Base-by-base conservation (phyloP, 495 filamentous ascomycete genomes). In the Penicillium odoratum region DNA sequence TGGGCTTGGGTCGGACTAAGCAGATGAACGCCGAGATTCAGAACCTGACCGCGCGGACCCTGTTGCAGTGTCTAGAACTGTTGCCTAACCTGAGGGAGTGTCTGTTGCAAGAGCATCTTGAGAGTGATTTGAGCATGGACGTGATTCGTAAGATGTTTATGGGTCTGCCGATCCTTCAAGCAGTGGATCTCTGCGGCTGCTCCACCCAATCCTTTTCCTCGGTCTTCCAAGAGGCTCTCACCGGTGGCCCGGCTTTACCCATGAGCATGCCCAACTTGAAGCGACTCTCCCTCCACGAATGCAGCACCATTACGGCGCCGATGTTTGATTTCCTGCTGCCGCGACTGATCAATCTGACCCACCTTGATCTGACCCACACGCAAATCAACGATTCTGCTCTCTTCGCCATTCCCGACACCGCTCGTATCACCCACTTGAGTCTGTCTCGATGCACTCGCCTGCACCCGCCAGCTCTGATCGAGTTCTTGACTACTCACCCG, bases 291-390 rank as follows among this genome's bases (percentile, higher is more conserved):
- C 69, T 96, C 10, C 91, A 96, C 69, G 91, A 91, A 73, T 94
- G 91, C 73, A 85, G 86, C 53, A 88, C 86, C 34, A 78, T 96
- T 10, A 81, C 85, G 4, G 69, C 87, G n/a, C 67, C 81, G 1
- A 79, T 88, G 36, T 91, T 90, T 62, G 86, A 89, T 63, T 78
- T 76, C 5, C 74, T 96, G 15, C 80, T 96, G 4, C 85, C 91
- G 15, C 85, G 87, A 3, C 70, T 93, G 53, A 68, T 81, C 31
- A 78, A 86, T 52, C 72, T 94, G 56, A 93, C 90, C 15, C 89
- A 93, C 64, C 81, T 96, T 31, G 91, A 96, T 66, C 78, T 93
- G 34, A 86, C 87, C 6, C 88, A 90, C 62, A 94, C 91, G 3
- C 84, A 87, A 53, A 83, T 96, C 62, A 93, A 85, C 31, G 84